A percentile compares a stretch with the other conserved stretches of the same genome.
Evolutionary conservation across 108 stramenopile species (phyloP).

Genomic region (Cyclotella choctawhatcheeana): DNA sequence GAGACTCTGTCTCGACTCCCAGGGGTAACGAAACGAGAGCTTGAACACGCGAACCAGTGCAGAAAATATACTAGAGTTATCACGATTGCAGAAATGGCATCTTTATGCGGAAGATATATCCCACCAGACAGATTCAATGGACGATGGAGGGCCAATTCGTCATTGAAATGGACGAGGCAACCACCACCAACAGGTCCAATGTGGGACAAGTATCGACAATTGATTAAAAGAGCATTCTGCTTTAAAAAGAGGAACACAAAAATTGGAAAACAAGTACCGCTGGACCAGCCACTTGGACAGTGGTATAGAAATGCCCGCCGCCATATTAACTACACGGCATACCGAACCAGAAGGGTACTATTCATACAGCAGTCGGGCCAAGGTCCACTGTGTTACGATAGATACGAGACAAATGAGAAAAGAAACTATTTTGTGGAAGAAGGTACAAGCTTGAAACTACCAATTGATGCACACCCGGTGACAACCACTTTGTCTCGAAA

Average conservation of each 20-base stretch:
- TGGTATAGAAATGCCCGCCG: background rate
- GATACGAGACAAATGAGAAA: background rate
- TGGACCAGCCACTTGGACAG: background rate
- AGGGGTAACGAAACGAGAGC: background rate
- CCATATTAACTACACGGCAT: background rate
- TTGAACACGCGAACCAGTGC: constrained; percentile 2
- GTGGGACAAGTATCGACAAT: background rate
- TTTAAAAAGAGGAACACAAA: background rate
- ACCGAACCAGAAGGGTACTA: background rate
- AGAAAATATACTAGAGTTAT: background rate
- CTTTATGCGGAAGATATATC: background rate
- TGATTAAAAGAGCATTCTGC: constrained; percentile 1
- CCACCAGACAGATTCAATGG: constrained; percentile 1
- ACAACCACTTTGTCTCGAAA: background rate
- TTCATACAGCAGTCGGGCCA: background rate
- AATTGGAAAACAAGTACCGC: background rate
- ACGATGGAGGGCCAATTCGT: background rate
- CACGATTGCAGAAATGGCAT: constrained; percentile 2
- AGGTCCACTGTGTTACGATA: background rate
- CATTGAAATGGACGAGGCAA: background rate
- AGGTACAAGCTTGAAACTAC: background rate
- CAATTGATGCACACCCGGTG: background rate
- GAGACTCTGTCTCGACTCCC: background rate
- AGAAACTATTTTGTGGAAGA: background rate
- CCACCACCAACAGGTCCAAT: background rate